Evolutionary conservation across 768 basidiomycete genomes (phyloP).

Genomic region (Collybia nuda): DNA sequence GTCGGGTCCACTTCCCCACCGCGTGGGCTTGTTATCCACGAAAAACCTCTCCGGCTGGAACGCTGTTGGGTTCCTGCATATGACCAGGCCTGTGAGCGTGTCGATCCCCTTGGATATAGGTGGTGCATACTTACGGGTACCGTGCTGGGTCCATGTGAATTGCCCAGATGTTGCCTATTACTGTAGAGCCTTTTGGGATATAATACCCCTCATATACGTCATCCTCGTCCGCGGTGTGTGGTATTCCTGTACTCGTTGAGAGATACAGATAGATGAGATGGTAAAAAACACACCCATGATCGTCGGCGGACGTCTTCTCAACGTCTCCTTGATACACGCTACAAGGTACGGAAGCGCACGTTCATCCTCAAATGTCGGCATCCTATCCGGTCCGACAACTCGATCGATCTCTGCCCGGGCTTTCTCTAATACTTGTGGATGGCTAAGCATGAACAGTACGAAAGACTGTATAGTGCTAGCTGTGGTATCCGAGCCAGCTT

Average conservation of each 20-base stretch:
- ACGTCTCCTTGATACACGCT: conserved; percentile 20
- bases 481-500: conserved; percentile 28
- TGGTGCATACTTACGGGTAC: conserved; percentile 13
- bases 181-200: conserved; percentile 17
- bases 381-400: conserved; percentile 22
- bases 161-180: conserved; percentile 21
- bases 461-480: conserved; percentile 23
- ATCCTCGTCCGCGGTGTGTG: conserved; percentile 16
- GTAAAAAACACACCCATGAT: conserved; percentile 13
- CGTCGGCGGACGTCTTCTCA: conserved; percentile 15
- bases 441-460: conserved; percentile 24
- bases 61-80: conserved; percentile 18
- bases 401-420: conserved; percentile 27
- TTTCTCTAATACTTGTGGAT: conserved; percentile 19
- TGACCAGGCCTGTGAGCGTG: neutral
- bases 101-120: neutral
- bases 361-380: conserved; percentile 25
- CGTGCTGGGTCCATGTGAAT: conserved; percentile 23
- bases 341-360: conserved; percentile 17
- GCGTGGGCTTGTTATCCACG: conserved; percentile 12
- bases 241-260: conserved; percentile 8
- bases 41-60: conserved; percentile 32
- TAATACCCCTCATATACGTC: conserved; percentile 10
- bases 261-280: neutral
- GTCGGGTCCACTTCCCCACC: conserved; percentile 22